Base-by-base conservation (phyloP, 192 early-diverging fungal species). In the Kickxella alabastrina region DNA sequence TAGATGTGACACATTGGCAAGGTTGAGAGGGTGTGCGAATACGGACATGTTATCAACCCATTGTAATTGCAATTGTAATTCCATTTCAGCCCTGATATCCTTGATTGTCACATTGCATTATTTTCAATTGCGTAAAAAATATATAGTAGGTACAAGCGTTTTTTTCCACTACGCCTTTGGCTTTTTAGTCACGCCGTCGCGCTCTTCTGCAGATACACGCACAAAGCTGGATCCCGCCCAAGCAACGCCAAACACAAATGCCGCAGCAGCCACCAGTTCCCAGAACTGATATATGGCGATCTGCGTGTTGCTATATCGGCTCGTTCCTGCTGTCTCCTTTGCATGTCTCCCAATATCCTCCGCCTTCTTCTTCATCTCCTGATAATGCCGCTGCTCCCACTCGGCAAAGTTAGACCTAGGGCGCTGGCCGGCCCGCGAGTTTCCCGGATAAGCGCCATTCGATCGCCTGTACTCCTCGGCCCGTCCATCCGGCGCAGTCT, bases 351-450 rank as follows among this genome's bases (percentile, higher is more conserved):
- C 28, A 52, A 75, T 75, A 6, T 21, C 27, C 6, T 64, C 56
- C 0, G 72, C 72, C 12, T 28, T 54, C n/a, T 52, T 27, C 34
- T 63, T 56, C 48, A 64, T 62, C 34, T 57, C 55, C 26, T 55
- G 26, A 21, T 77, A 77, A 38, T 77, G 74, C 28, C 65, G 44
- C 6, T 67, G 49, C 52, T 77, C 74, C 74, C 74, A 77, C 51
- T 77, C 74, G n/a, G 28, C 59, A 48, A 77, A 77, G n/a, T 69
- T 77, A 0, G 62, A 65, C 15, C 61, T 62, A 43, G 40, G 18
- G 17, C 18, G 45, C 22, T 19, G 25, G 0, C 50, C 54, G 2
- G 21, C 19, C 6, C 37, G 26, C 21, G 54, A 18, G 18, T 57
- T 17, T 1, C 50, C 58, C 13, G 58, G 25, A 51, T 75, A 75